Conservation (phyloP, 1,284 basidiomycete genomes). For the Irpex lacteus region DNA sequence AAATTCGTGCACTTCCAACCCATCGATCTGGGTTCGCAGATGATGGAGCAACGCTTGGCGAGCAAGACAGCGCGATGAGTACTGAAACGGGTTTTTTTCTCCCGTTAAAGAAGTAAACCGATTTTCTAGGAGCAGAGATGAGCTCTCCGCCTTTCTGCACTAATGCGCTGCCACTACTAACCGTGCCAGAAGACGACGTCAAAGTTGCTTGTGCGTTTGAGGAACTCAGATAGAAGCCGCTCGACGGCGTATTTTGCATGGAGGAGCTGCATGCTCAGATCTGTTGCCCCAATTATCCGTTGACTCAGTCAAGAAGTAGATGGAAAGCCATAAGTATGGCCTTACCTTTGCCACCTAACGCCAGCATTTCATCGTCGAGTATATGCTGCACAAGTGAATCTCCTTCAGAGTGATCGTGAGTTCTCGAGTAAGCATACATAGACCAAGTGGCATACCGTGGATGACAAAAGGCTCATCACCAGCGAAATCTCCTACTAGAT, state of each 20-base stretch:
- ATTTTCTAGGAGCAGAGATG: too few relatives aligned
- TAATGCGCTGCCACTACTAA: too few relatives aligned
- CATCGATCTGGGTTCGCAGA: conserved; percentile 34
- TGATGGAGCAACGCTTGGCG: conserved; percentile 51
- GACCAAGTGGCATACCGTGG: conserved; percentile 44
- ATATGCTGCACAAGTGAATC: conserved; percentile 60
- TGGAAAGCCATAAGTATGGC: too few relatives aligned
- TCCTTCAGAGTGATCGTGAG: conserved; percentile 39
- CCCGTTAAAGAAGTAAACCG: too few relatives aligned
- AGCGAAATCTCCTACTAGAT: conserved; percentile 67
- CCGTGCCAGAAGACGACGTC: conserved; percentile 65
- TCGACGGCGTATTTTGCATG: conserved; percentile 60
- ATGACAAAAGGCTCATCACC: conserved; percentile 65
- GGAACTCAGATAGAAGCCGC: conserved; percentile 44
- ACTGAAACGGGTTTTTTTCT: conserved; percentile 31
- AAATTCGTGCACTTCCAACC: conserved; percentile 44
- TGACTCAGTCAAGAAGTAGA: too few relatives aligned
- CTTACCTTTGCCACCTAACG: conserved; percentile 45
- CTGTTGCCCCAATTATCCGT: too few relatives aligned
- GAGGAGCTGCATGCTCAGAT: conserved; percentile 56
- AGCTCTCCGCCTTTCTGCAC: too few relatives aligned
- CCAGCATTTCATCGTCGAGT: conserved; percentile 56
- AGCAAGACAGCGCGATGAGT: conserved; percentile 49
- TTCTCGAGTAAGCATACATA: too few relatives aligned
- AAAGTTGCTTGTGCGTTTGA: conserved; percentile 50